A percentile compares a stretch with the other conserved stretches of the same genome.
Conservation (phyloP, 2,329 filamentous ascomycete species). For the Diaporthe capsici region DNA sequence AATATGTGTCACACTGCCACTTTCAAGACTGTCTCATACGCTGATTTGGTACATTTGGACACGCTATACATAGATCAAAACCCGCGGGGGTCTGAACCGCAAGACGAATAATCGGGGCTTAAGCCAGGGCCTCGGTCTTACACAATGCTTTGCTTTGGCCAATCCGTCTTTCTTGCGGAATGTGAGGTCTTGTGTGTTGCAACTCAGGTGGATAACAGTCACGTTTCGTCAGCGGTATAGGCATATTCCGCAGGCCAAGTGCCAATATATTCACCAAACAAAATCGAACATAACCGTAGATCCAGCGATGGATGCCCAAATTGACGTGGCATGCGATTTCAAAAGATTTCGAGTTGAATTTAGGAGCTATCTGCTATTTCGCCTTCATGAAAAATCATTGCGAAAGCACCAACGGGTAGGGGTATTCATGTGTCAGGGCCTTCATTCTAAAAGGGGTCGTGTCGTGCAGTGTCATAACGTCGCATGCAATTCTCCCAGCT, state of each 20-base stretch:
- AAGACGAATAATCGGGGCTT: neutral
- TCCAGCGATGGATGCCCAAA: neutral
- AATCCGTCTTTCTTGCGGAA: neutral
- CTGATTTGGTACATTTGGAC: neutral
- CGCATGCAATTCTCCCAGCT: slow-evolving; percentile 32
- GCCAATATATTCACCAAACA: no score
- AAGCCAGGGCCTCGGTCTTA: neutral
- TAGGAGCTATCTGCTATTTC: slow-evolving; percentile 29
- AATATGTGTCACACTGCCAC: neutral
- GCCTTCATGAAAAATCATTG: slow-evolving; percentile 11
- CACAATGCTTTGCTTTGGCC: neutral
- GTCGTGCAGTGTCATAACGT: slow-evolving; percentile 38
- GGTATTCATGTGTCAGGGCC: slow-evolving; percentile 38
- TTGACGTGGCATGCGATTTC: neutral
- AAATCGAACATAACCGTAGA: neutral
- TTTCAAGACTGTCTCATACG: neutral
- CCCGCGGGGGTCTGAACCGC: no score
- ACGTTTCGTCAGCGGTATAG: no score
- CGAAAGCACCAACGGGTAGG: slow-evolving; percentile 13
- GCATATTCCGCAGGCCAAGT: no score
- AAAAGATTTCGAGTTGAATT: neutral
- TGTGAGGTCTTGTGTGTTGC: neutral
- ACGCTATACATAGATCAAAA: neutral
- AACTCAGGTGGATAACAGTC: no score
- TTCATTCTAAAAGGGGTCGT: slow-evolving; percentile 24